Percentiles rank a stretch among this genome's conserved stretches.
Evolutionary conservation across 2,329 filamentous ascomycete species (phyloP).

Genomic region (Trichoderma atrobrunneum): DNA sequence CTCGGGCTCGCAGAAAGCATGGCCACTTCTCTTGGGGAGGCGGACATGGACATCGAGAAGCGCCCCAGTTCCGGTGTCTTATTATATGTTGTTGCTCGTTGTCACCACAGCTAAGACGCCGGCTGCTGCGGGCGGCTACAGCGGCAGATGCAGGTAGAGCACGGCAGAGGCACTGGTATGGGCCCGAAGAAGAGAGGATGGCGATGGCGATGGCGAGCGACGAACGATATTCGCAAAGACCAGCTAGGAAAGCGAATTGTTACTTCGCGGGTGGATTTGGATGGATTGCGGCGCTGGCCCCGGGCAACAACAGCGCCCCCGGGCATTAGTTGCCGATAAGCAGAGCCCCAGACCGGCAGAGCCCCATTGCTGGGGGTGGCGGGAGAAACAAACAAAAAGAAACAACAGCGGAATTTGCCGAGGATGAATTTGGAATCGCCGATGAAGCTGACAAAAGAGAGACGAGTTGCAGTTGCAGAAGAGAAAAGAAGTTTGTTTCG

Average conservation of each 20-base stretch:
- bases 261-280: not conserved
- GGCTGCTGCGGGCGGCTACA: not conserved
- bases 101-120: not conserved
- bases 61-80: not conserved
- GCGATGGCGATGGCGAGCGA: not conserved
- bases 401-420: not conserved
- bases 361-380: not conserved
- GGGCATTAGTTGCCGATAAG: not conserved
- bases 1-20: constrained; percentile 32
- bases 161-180: not conserved
- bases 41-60: not conserved
- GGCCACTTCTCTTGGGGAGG: not conserved
- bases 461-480: not conserved
- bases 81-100: not conserved
- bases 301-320: not conserved
- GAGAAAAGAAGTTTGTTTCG: not conserved
- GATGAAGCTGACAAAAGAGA: not conserved
- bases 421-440: not conserved
- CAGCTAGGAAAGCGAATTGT: not conserved
- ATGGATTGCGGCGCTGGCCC: not conserved
- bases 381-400: not conserved
- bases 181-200: not conserved
- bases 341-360: not conserved
- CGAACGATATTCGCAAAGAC: not conserved
- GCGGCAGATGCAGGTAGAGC: not conserved